Evolutionary conservation across 2,329 filamentous ascomycete species (phyloP).

Genomic region (Scytalidium sp.): DNA sequence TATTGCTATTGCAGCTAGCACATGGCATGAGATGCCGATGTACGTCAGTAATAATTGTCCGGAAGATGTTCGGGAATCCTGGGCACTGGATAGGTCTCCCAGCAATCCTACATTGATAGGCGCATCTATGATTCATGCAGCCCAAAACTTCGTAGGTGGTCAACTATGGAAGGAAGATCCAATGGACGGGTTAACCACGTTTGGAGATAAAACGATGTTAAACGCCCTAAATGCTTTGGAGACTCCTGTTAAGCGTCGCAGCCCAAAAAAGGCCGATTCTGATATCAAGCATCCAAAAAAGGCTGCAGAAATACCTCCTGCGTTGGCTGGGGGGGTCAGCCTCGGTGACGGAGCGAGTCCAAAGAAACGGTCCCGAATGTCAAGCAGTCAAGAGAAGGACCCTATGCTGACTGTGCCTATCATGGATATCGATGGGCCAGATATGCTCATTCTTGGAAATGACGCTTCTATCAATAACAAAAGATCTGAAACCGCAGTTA

Average conservation of each 20-base stretch:
- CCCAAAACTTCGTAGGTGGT: conserved; percentile 51
- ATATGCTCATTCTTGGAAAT: not conserved
- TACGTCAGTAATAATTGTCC: conserved; percentile 65
- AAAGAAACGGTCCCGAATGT: conserved; percentile 9
- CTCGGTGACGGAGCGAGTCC: conserved; percentile 14
- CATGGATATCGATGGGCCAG: not conserved
- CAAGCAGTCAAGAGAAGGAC: conserved; percentile 6
- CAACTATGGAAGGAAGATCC: conserved; percentile 16
- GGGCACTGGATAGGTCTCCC: conserved; percentile 59
- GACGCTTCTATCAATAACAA: not conserved
- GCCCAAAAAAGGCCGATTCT: conserved; percentile 3
- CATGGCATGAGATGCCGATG: conserved; percentile 74
- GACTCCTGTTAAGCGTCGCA: conserved; percentile 1
- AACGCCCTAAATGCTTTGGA: conserved; percentile 1
- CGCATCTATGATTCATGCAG: conserved; percentile 45
- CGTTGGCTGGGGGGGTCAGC: conserved; percentile 19
- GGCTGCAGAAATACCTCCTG: conserved; percentile 5
- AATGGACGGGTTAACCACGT: conserved; percentile 11
- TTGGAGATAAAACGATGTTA: conserved; percentile 20
- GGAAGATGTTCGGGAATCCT: conserved; percentile 53
- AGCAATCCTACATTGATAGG: conserved; percentile 51
- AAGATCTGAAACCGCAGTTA: not conserved
- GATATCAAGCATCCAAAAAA: conserved; percentile 8
- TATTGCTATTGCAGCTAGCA: conserved; percentile 65
- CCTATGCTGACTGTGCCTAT: conserved; percentile 15